Evolutionary conservation across 2,329 filamentous ascomycete genomes (phyloP), one percentile per base, ranked within the genome.

Genomic region (Atkinsonella hypoxylon): DNA sequence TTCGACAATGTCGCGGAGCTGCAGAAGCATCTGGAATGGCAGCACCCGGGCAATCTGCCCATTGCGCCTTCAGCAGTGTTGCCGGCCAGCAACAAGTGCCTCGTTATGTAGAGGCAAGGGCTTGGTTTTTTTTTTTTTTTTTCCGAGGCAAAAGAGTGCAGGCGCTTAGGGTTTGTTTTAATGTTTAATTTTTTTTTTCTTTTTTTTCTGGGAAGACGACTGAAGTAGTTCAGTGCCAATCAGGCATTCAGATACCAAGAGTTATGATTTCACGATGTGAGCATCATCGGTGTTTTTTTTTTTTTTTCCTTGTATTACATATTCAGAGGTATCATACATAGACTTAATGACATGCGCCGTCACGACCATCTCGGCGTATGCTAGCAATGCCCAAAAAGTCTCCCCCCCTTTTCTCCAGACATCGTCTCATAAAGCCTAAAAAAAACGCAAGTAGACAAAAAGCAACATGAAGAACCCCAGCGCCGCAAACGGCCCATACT

Each of bases 401-500:
- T 6, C 22, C 22, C 22, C 22, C 22, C 22, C 22, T 26, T 26
- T 26, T 26, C 26, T 7, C 26, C 26, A n/a, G n/a, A n/a, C 26
- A 26, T 26, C 26, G 3, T 22, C 20, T 2, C 20, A n/a, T n/a
- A n/a, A n/a, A n/a, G 12, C 13, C 72, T 65, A 96, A 68, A 95
- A 95, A 72, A 97, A 96, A 56, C 89, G 82, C 85, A 89, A 91
- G 78, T 86, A 94, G 55, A 97, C 70, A 68, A 97, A 89, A 55
- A 96, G 67, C 49, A 97, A 66, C 54, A 97, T 83, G 55, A 97
- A 81, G 52, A 95, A 74, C 2, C 78, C 89, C 52, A 97, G 72
- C 2, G 78, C 88, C 30, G 79, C 91, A 68, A 97, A 83, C 3
- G 93, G 93, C 1, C 89, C 93, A 64, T 97, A 98, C 80, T 96